Percentiles rank a stretch among this genome's conserved stretches.
Evolutionary conservation across 1,284 basidiomycete genomes (phyloP).

Genomic region (Cystobasidiaceae sp.): DNA sequence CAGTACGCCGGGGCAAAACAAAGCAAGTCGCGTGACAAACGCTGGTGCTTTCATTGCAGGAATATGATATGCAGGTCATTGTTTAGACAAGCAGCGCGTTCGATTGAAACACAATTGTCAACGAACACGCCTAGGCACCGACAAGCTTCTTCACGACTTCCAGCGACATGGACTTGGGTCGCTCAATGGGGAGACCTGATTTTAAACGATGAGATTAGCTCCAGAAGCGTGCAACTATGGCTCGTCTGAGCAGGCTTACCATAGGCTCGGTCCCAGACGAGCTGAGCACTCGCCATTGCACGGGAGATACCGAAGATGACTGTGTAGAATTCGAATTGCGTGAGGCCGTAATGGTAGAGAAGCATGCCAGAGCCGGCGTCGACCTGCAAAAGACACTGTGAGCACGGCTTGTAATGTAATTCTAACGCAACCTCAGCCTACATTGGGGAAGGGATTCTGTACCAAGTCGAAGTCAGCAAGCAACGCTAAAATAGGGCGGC

Average conservation of each 20-base stretch:
- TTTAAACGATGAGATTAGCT: not conserved
- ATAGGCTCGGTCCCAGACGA: slow-evolving; percentile 72
- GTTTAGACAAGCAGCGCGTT: too few species aligned
- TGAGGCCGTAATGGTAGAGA: slow-evolving; percentile 73
- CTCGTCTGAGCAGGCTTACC: not conserved
- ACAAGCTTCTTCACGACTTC: slow-evolving; percentile 45
- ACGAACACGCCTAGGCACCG: slow-evolving; percentile 3
- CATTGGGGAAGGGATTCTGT: slow-evolving; percentile 78
- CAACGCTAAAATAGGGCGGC: not conserved
- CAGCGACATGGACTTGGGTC: slow-evolving; percentile 74
- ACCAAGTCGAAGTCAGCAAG: slow-evolving; percentile 6
- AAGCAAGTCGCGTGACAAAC: too few species aligned
- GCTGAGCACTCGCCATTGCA: slow-evolving; percentile 49
- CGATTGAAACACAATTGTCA: too few species aligned
- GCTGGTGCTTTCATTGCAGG: too few species aligned
- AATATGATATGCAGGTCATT: too few species aligned
- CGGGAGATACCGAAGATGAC: slow-evolving; percentile 83
- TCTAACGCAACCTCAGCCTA: too few species aligned
- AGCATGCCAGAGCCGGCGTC: slow-evolving; percentile 90
- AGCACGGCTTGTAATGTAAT: too few species aligned
- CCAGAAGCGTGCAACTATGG: not conserved
- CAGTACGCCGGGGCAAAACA: too few species aligned
- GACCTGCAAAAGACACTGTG: too few species aligned
- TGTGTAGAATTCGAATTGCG: slow-evolving; percentile 64
- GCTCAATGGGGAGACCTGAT: slow-evolving; percentile 77